Base-by-base conservation (phyloP, 306 rosid genomes). In the Quercus berberidifolia region DNA sequence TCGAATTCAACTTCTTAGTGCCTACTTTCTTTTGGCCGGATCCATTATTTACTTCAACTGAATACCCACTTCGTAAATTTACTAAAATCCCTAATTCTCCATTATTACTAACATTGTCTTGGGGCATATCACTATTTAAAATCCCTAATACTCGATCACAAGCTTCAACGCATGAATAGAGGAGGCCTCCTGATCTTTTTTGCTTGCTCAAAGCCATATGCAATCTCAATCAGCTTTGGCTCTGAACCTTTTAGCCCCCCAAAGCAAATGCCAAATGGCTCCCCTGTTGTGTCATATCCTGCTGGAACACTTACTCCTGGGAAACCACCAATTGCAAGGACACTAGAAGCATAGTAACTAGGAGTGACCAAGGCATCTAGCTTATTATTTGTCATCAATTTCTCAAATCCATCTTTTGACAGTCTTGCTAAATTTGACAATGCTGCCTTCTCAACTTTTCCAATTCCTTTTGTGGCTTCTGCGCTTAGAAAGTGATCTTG, bases 321-420 rank as follows among this genome's bases (percentile, higher is more conserved):
- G 52, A 71, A 86, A 26, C 89, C 89, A 21, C 89, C 89, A 74
- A 86, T 82, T 59, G 82, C 89, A 19, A 86, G 84, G 46, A 79
- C 46, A 28, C 78, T 38, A 20, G 83, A 73, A 21, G 75, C 84
- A 51, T 21, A 49, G 38, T 20, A 41, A 23, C 84, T 84, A 28
- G 76, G 54, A 31, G 89, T 79, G 35, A 86, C 85, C 82, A 82
- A 35, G 3, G 89, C 85, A 55, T 86, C 84, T 1, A 86, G 59
- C 54, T 38, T 54, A 17, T 69, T 60, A 18, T 76, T 78, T 31
- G 63, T 79, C 89, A 86, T 86, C 33, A 83, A n/a, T 19, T 80
- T 81, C 80, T 82, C 82, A 18, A 82, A 86, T 5, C 86, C 89
- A 0, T 82, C 17, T 74, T 28, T 55, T 1, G 89, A 82, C 25